Evolutionary conservation across 164 flowering plant genomes (phyloP), one percentile per base, ranked within the genome.

Genomic region (Macadamia tetraphylla): DNA sequence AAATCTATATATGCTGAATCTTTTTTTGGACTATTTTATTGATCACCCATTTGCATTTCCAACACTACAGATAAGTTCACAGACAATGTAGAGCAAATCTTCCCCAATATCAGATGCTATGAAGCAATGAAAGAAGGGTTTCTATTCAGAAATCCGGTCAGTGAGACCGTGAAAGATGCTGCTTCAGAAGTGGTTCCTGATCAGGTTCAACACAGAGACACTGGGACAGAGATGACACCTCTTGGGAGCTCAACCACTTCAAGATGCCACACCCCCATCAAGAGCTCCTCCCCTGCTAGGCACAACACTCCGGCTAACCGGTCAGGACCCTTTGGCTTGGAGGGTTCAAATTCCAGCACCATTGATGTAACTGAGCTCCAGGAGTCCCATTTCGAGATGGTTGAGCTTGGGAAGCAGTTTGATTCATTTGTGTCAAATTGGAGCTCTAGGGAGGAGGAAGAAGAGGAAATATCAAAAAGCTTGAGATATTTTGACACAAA

Each of bases 201-300:
- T 23, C 23, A 80, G 65, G 75, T 85, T 32, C 78, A 51, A 48
- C 91, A 85, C 71, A 78, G 87, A 74, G 96, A 94, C 68, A 60
- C 83, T 53, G 98, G 97, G 35, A 94, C 98, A 17, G 96, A 90
- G 74, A 90, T 91, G 97, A 90, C 98, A 29, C 97, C 97, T 0
- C 73, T 86, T 0, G 93, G 88, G 9, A 90, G 97, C 70, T 84
- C 88, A 23, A 87, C 87, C 2, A 81, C 86, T 48, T 84, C 96
- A 5, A 81, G 92, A 70, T 85, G 93, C 70, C 86, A 80, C 64
- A 87, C 91, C 6, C 93, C 96, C 13, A 75, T 82, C 79, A 85
- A 81, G 76, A 77, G 70, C 77, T 79, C 82, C 61, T 91, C 97
- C 0, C 98, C 98, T 2, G 88, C 87, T 0, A 85, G 98, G 61